phyloP scores from a whole-genome alignment of 257 asterid genomes.

The Jacaranda copaia region DNA sequence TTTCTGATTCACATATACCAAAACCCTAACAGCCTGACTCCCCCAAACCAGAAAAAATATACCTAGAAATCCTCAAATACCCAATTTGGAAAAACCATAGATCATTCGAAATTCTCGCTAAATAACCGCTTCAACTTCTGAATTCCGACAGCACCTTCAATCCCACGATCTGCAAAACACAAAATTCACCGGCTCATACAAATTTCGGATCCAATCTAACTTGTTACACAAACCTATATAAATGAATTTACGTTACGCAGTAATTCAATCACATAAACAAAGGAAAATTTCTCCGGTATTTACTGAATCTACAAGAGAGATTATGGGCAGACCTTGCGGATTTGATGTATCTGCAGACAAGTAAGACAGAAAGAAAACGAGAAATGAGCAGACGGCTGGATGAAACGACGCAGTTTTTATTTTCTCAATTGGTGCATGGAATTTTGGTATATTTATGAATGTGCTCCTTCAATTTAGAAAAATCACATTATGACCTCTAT shows the following conservation, averaged over 20 bases:
- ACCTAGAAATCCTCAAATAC: slow-evolving; percentile 33
- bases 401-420: neutral
- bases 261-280: neutral
- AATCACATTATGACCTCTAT: neutral
- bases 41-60: neutral
- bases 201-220: slow-evolving; percentile 36
- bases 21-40: slow-evolving; percentile 28
- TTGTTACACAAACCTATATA: no score
- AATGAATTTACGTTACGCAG: neutral
- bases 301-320: neutral
- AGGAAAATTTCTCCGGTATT: neutral
- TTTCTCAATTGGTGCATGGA: neutral
- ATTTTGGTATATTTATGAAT: neutral
- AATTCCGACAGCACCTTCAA: slow-evolving; percentile 30
- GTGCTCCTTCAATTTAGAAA: neutral
- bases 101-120: slow-evolving; percentile 16
- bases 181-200: slow-evolving; percentile 16
- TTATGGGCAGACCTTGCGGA: neutral
- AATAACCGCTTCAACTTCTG: neutral
- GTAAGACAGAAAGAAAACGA: neutral
- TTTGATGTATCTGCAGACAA: neutral
- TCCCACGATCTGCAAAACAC: slow-evolving; percentile 37
- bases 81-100: slow-evolving; percentile 23
- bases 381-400: neutral
- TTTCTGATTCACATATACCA: slow-evolving; percentile 24